A percentile compares a stretch with the other conserved stretches of the same genome.
Conservation (phyloP, 2,329 filamentous ascomycete species). For the Neobulgaria alba region DNA sequence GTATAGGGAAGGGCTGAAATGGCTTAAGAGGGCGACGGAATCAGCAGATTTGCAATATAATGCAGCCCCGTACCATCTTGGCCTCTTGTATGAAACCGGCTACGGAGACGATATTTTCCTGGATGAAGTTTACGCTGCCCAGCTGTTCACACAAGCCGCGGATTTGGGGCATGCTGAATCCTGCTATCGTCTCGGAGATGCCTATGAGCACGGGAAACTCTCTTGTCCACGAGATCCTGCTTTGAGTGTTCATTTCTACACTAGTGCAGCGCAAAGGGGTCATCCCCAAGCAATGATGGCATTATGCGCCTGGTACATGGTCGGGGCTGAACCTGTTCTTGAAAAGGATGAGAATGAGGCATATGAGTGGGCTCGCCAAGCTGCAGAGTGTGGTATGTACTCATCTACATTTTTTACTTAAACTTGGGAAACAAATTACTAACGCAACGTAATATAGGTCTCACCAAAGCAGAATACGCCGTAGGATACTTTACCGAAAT, state of each 20-base stretch:
- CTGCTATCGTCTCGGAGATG: conserved; percentile 83
- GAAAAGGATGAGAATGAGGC: conserved; percentile 95
- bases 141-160: conserved; percentile 88
- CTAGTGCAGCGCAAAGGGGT: conserved; percentile 75
- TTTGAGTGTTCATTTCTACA: conserved; percentile 95
- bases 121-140: conserved; percentile 82
- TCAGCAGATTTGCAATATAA: conserved; percentile 89
- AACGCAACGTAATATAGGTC: conserved; percentile 22
- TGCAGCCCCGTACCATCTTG: conserved; percentile 83
- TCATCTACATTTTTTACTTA: no score
- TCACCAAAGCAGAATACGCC: conserved; percentile 73
- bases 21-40: conserved; percentile 89
- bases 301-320: conserved; percentile 96
- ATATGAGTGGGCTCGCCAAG: conserved; percentile 87
- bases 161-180: conserved; percentile 85
- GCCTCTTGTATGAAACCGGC: conserved; percentile 80
- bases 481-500: conserved; percentile 97
- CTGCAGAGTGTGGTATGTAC: conserved; percentile 72
- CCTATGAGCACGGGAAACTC: conserved; percentile 87
- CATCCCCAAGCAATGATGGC: conserved; percentile 94
- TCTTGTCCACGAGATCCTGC: conserved; percentile 85
- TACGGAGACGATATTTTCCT: conserved; percentile 91
- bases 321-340: conserved; percentile 82
- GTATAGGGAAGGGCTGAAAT: conserved; percentile 88
- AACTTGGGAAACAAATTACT: no score